Conservation (phyloP, 345 rosid genomes). For the Linum usitatissimum region DNA sequence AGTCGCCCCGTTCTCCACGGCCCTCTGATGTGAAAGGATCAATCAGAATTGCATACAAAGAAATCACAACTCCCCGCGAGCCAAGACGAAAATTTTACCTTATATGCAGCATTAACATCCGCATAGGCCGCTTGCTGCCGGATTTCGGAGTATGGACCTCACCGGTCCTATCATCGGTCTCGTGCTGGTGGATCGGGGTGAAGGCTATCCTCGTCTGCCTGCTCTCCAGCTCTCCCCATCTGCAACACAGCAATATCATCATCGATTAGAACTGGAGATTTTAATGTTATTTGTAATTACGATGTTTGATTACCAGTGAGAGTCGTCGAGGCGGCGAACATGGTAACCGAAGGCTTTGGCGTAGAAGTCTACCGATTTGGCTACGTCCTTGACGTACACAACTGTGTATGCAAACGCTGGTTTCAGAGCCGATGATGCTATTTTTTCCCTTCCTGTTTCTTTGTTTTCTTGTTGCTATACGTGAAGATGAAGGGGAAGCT, state of each 20-base stretch:
- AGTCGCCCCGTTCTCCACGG: slow-evolving; percentile 70
- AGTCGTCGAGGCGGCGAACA: slow-evolving; percentile 66
- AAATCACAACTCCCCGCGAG: too few relatives aligned
- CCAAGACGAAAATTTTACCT: slow-evolving; percentile 26
- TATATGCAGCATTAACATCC: slow-evolving; percentile 72
- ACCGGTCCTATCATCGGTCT: slow-evolving; percentile 65
- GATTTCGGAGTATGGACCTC: slow-evolving; percentile 33
- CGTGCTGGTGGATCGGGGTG: slow-evolving; percentile 65
- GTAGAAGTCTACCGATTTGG: slow-evolving; percentile 60
- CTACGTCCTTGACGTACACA: slow-evolving; percentile 59
- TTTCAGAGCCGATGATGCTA: slow-evolving; percentile 29
- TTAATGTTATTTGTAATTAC: too few relatives aligned
- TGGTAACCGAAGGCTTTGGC: slow-evolving; percentile 56
- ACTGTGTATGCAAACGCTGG: slow-evolving; percentile 58
- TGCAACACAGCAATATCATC: not conserved
- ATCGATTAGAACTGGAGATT: too few relatives aligned
- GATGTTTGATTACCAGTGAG: slow-evolving; percentile 33
- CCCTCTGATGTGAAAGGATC: slow-evolving; percentile 34
- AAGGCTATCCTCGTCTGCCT: slow-evolving; percentile 81
- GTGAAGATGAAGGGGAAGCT: not conserved
- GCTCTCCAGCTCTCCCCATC: slow-evolving; percentile 87
- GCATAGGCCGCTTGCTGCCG: slow-evolving; percentile 30
- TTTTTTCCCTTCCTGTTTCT: not conserved
- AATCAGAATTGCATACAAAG: not conserved
- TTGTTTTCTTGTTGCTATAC: not conserved